A percentile compares a stretch with the other conserved stretches of the same genome.
Evolutionary conservation across 2,329 filamentous ascomycete species (phyloP).

Genomic region (Pyrenophora tritici-repentis): DNA sequence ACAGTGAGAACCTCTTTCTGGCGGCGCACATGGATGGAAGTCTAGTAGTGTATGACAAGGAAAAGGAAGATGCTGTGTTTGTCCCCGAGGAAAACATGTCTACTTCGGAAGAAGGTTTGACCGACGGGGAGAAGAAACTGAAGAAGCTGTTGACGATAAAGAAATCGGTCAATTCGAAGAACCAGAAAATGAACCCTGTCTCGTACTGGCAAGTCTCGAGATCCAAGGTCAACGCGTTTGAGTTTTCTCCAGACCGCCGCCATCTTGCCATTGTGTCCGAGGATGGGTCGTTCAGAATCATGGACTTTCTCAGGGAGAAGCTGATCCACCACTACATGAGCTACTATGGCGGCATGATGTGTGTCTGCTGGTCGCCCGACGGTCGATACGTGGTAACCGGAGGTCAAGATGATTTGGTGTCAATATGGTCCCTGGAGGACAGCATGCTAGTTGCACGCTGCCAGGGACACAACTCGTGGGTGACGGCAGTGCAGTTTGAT

Average conservation of each 20-base stretch:
- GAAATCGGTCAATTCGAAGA: slow-evolving; percentile 92
- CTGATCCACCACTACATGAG: slow-evolving; percentile 85
- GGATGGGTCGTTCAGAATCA: slow-evolving; percentile 84
- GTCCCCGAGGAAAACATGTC: slow-evolving; percentile 64
- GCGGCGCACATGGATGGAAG: slow-evolving; percentile 91
- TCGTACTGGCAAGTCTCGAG: slow-evolving; percentile 92
- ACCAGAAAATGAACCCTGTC: slow-evolving; percentile 91
- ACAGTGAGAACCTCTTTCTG: slow-evolving; percentile 90
- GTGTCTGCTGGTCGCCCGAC: slow-evolving; percentile 96
- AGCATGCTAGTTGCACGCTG: slow-evolving; percentile 85
- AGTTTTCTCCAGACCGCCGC: slow-evolving; percentile 86
- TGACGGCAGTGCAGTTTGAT: slow-evolving; percentile 90
- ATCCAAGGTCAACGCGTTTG: slow-evolving; percentile 85
- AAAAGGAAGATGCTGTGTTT: slow-evolving; percentile 87
- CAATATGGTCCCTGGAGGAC: slow-evolving; percentile 91
- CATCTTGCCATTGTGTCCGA: slow-evolving; percentile 91
- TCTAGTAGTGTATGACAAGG: slow-evolving; percentile 94
- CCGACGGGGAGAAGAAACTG: slow-evolving; percentile 39
- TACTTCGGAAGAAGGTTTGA: slow-evolving; percentile 30
- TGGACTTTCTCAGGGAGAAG: slow-evolving; percentile 92
- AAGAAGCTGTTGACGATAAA: slow-evolving; percentile 67
- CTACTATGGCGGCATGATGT: slow-evolving; percentile 92
- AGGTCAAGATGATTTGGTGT: slow-evolving; percentile 93
- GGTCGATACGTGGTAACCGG: slow-evolving; percentile 95
- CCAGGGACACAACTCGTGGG: slow-evolving; percentile 95